Conservation (phyloP, 1,284 basidiomycete species). For the Boletus holoroseus region DNA sequence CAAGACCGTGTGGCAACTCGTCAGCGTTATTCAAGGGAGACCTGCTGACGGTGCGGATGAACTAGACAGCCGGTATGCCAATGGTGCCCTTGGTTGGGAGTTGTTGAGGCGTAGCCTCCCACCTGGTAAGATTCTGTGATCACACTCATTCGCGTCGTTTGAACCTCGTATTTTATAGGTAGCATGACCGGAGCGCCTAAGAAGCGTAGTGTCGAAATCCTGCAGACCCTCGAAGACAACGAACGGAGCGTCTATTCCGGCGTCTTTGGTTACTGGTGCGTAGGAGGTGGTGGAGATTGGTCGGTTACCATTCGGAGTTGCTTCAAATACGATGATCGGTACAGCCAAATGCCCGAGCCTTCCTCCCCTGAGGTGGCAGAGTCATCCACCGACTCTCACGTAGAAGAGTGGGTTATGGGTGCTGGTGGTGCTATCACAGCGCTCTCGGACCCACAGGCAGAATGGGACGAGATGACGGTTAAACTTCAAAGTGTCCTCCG, state of each 20-base stretch:
- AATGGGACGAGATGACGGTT: conserved; percentile 92
- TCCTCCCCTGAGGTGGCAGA: conserved; percentile 13
- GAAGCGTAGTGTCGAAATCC: conserved; percentile 85
- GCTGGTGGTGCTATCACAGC: conserved; percentile 97
- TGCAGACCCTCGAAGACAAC: conserved; percentile 74
- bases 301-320: conserved; percentile 95
- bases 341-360: conserved; percentile 8
- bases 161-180: conserved; percentile 42
- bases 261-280: conserved; percentile 87
- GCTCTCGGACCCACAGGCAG: conserved; percentile 77
- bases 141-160: background rate
- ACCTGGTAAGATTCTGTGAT: conserved; percentile 56
- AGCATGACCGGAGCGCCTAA: conserved; percentile 99
- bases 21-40: conserved; percentile 85
- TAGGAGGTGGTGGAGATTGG: conserved; percentile 88
- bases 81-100: conserved; percentile 65
- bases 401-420: conserved; percentile 72
- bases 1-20: conserved; percentile 93
- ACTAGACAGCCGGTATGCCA: conserved; percentile 27
- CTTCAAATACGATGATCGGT: conserved; percentile 60
- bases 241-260: conserved; percentile 88
- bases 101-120: conserved; percentile 77
- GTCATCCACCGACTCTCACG: conserved; percentile 11
- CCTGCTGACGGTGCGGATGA: conserved; percentile 31
- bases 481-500: conserved; percentile 74